Base-by-base conservation (phyloP, 352 stramenopile genomes). In the Pythium pyrilobum region DNA sequence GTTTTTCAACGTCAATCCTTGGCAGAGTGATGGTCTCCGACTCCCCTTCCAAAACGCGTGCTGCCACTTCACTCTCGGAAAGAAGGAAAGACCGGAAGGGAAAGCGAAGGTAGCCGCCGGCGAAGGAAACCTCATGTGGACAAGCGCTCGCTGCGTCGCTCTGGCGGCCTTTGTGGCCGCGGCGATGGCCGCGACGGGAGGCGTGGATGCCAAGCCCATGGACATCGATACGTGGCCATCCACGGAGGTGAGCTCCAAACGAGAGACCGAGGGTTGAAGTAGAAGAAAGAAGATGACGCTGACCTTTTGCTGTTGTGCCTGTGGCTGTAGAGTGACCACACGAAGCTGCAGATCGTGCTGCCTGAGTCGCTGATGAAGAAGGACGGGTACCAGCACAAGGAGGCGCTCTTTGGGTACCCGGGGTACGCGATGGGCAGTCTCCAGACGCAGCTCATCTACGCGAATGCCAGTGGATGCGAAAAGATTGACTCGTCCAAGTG, bases 331-430 rank as follows among this genome's bases (percentile, higher is more conserved):
- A 92, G 68, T 60, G 83, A 92, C 55, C 83, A 94, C 75, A 92
- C 81, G 21, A 94, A 95, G 74, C 64, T 95, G 54, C 80, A 96
- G 68, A 69, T 97, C 38, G 77, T 95, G 56, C 75, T 97, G 24
- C 88, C 88, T 23, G 73, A 87, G 53, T 80, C 64, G n/a, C 64
- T 97, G n/a, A 90, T 92, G 74, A 92, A 87, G 61, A 89, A 92
- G 44, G 78, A 93, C 28, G 96, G 95, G 38, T 98, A 98, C 66
- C 79, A 92, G 53, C 96, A 99, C 74, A 96, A 97, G 61, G 95
- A 98, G 45, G 95, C 95, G 46, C 77, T 98, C 33, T 99, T 99
- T 66, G 96, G 96, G 28, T 95, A 97, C 55, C 95, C 95, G 6
- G 81, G 85, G 36, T 98, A 99, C 72, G 85, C 85, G 37, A 75